These are phyloP conservation scores for Starmera amethionina DNA, from an alignment of 805 yeast species.

Conservation along the genomic window DNA sequence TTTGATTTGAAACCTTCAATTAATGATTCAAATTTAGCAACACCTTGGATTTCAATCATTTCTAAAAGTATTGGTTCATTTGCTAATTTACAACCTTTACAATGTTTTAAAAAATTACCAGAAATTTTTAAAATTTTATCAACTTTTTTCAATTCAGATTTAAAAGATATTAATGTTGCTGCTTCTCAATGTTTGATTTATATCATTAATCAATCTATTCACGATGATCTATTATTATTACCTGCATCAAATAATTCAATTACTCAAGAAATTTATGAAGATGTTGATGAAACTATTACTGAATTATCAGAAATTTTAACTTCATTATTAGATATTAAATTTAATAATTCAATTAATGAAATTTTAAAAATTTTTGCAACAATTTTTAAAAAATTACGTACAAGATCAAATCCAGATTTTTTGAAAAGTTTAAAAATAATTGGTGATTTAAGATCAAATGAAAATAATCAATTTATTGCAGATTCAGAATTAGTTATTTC, in stretches of 20 bases:
- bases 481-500: constrained; percentile 78
- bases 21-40: constrained; percentile 78
- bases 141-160: constrained; percentile 59
- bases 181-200: constrained; percentile 87
- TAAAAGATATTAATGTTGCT: constrained; percentile 53
- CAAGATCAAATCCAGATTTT: constrained; percentile 63
- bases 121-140: constrained; percentile 45
- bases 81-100: constrained; percentile 38
- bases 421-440: constrained; percentile 56
- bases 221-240: constrained; percentile 45
- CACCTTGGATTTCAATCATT: constrained; percentile 91
- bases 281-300: constrained; percentile 42
- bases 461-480: constrained; percentile 50
- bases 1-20: constrained; percentile 73
- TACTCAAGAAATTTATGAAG: constrained; percentile 41
- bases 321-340: constrained; percentile 61
- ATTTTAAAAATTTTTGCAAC: constrained; percentile 60
- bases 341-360: constrained; percentile 66
- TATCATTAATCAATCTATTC: constrained; percentile 55
- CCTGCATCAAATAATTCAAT: constrained; percentile 31
- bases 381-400: constrained; percentile 51
- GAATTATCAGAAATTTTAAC: constrained; percentile 44
- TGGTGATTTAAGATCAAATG: constrained; percentile 82
- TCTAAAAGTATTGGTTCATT: constrained; percentile 67
- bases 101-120: constrained; percentile 49